Base-by-base conservation (phyloP, 176 grass and related monocot species). In the Puya raimondii region DNA sequence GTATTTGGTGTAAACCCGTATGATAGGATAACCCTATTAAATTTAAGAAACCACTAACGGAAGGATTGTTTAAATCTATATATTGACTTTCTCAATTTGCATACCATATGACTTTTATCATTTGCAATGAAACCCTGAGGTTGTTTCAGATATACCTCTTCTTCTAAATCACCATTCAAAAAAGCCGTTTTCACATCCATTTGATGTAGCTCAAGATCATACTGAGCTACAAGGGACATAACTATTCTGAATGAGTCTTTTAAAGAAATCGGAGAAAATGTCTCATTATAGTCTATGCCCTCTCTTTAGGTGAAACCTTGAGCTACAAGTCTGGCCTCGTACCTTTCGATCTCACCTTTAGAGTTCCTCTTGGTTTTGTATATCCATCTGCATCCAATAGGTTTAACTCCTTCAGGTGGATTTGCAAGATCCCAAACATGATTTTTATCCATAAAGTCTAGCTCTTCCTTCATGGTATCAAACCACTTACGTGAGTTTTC, bases 231-330 rank as follows among this genome's bases (percentile, higher is more conserved):
- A 9, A 68, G 11, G 47, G 33, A 0, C 27, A 68, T 49, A 2
- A 68, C 49, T 1, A 50, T 68, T 10, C 13, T 68, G 4, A 68
- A 68, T 9, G 13, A 68, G 11, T 68, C 66, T 50, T 68, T 68
- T 9, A 0, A 49, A 9, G 47, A 68, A 33, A 65, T 9, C 0
- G 7, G 64, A 27, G 64, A 65, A 14, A 65, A 65, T 27, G 64
- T 65, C 21, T 65, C 21, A 1, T 12, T 65, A 3, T 15, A 65
- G 2, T 65, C 64, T 21, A 65, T 29, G 20, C 64, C 21, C 10
- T 47, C 21, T 65, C 12, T 29, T 65, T 65, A 9, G 25, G 25
- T 65, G 1, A 12, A 65, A 13, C 22, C 21, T 1, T 65, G 12
- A 29, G 64, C 64, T 13, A 65, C 21, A 2, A 65, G 21, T 12